Evolutionary conservation across 306 rosid genomes (phyloP), one percentile per base, ranked within the genome.

Genomic region (Purshia tridentata): DNA sequence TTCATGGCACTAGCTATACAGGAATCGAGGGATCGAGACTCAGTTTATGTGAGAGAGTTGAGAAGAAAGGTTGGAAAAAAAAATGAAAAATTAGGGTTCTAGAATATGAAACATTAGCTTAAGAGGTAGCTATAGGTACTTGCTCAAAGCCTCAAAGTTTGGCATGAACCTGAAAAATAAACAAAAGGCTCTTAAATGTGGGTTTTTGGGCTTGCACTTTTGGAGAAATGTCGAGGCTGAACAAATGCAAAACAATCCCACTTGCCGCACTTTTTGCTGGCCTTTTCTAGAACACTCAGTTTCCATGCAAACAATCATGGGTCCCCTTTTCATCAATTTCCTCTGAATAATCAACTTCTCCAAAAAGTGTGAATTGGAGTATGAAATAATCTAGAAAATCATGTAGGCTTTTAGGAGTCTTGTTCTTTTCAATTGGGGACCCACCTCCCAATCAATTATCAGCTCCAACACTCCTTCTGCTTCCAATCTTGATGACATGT

Each of bases 211-310:
- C 79, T 70, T 78, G 68, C 77, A 80, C 69, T 76, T 82, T 78
- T 41, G 59, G 65, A 82, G 66, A 72, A 78, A 71, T 37, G 70
- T 1, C 10, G 81, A 80, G 87, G 86, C 64, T 86, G 85, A 78
- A 46, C 77, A 82, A 68, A 77, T 54, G 76, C 87, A 78, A 81
- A 80, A 78, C 84, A 84, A 81, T 81, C 81, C 91, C 90, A 87
- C 88, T 86, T 73, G 86, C 54, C 61, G 81, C 88, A 84, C 96
- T 90, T 92, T 89, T 81, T 90, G 98, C 13, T 80, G 75, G 81
- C 78, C 98, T 87, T 92, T 92, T 68, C 37, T 81, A 60, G 58
- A 61, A 83, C 98, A 90, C 3, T 4, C 57, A 68, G 73, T 79
- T 84, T 77, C 82, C 74, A 72, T 76, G 65, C 42, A 69, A 59